A percentile compares a stretch with the other conserved stretches of the same genome.
phyloP scores from a whole-genome alignment of 805 yeast genomes.

The Teunomyces panamensis region DNA sequence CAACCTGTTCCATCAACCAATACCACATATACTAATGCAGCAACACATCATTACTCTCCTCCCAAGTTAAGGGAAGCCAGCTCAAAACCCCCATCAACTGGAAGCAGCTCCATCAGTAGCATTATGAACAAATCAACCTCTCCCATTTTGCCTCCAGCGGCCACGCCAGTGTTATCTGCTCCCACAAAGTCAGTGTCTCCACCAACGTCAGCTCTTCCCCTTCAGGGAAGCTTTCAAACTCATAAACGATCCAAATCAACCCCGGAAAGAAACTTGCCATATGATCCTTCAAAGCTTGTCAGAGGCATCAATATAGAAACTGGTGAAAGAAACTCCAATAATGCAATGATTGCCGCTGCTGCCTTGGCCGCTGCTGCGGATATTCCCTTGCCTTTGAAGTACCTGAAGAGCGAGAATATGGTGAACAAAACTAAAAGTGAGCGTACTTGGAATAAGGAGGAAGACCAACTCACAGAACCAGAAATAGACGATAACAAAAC shows the following conservation, averaged over 20 bases:
- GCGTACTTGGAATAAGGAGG: slow-evolving; percentile 1
- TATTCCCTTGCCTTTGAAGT: slow-evolving; percentile 57
- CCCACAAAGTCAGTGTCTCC: slow-evolving; percentile 9
- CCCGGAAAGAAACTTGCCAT: slow-evolving; percentile 7
- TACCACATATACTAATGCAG: neutral
- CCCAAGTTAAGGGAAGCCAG: neutral
- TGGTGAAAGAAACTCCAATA: slow-evolving; percentile 34
- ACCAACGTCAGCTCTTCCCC: slow-evolving; percentile 10
- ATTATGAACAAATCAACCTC: slow-evolving; percentile 13
- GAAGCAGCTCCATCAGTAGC: slow-evolving; percentile 9
- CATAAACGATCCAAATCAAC: slow-evolving; percentile 28
- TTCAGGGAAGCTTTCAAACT: slow-evolving; percentile 17
- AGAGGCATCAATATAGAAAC: slow-evolving; percentile 36
- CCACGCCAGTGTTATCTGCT: neutral
- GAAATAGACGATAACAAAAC: slow-evolving; percentile 24
- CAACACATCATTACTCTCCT: neutral
- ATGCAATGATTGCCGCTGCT: slow-evolving; percentile 77
- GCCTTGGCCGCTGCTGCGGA: slow-evolving; percentile 82
- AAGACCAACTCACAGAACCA: slow-evolving; percentile 16
- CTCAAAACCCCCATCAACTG: neutral
- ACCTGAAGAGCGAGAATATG: slow-evolving; percentile 2
- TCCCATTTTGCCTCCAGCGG: slow-evolving; percentile 3
- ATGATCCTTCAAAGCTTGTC: neutral
- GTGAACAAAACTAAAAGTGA: slow-evolving; percentile 1
- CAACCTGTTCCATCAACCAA: neutral